A percentile compares a stretch with the other conserved stretches of the same genome.
Evolutionary conservation across 1,139 yeast species (phyloP).

Genomic region (Spathaspora jeffriesii): DNA sequence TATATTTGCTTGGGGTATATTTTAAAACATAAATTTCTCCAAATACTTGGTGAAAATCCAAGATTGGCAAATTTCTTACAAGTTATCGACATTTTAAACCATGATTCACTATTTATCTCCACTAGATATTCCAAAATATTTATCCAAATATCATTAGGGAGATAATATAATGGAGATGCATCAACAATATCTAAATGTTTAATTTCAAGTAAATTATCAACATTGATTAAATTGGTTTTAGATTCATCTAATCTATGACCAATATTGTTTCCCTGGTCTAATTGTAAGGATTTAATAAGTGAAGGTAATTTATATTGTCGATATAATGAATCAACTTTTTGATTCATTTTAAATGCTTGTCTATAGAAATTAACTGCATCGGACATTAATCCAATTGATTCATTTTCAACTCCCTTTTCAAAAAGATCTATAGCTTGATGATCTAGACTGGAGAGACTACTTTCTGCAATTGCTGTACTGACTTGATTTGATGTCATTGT

Average conservation of each 20-base stretch:
- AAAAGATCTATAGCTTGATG: slow-evolving; percentile 59
- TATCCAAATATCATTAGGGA: slow-evolving; percentile 68
- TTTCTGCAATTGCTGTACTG: not conserved
- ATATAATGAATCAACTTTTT: slow-evolving; percentile 68
- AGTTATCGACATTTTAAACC: slow-evolving; percentile 63
- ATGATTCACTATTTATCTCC: slow-evolving; percentile 55
- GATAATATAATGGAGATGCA: slow-evolving; percentile 53
- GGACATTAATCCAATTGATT: slow-evolving; percentile 70
- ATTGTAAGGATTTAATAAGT: slow-evolving; percentile 21
- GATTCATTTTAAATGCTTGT: slow-evolving; percentile 67
- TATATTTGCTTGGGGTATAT: slow-evolving; percentile 62
- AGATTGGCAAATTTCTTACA: slow-evolving; percentile 63
- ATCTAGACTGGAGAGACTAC: slow-evolving; percentile 16
- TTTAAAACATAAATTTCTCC: slow-evolving; percentile 56
- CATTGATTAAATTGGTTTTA: slow-evolving; percentile 37
- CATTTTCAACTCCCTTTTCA: slow-evolving; percentile 73
- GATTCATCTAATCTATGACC: slow-evolving; percentile 31
- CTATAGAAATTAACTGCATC: slow-evolving; percentile 81
- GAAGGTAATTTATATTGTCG: slow-evolving; percentile 48
- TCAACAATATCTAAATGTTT: slow-evolving; percentile 29
- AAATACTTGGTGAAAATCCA: slow-evolving; percentile 59
- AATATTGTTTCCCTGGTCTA: slow-evolving; percentile 32
- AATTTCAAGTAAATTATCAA: slow-evolving; percentile 31
- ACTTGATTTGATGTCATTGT: not conserved
- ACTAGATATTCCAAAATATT: slow-evolving; percentile 57